Conservation (phyloP, 306 rosid species). For the Macrotyloma uniflorum region DNA sequence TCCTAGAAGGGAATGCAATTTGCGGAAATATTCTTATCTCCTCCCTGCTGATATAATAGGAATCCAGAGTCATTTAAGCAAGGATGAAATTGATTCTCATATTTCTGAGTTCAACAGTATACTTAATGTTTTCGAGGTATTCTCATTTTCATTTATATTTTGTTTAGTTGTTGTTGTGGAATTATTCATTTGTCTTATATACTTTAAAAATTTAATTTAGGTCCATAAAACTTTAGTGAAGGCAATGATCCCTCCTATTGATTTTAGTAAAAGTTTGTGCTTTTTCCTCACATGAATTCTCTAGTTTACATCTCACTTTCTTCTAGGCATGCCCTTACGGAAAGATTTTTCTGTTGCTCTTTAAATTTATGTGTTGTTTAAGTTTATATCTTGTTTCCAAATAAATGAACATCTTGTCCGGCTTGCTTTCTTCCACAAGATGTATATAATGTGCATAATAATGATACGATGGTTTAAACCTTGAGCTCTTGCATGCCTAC, state of each 20-base stretch:
- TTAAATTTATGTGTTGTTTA: not conserved
- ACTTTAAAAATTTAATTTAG: no score
- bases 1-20: slow-evolving; percentile 84
- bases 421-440: not conserved
- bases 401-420: not conserved
- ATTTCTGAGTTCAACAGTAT: slow-evolving; percentile 76
- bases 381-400: not conserved
- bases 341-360: not conserved
- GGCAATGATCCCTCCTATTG: no score
- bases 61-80: slow-evolving; percentile 58
- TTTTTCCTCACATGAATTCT: not conserved
- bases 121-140: slow-evolving; percentile 74
- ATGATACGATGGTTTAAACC: not conserved
- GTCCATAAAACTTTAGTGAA: no score
- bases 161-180: not conserved
- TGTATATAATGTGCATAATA: not conserved
- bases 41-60: slow-evolving; percentile 90
- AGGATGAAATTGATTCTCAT: slow-evolving; percentile 67
- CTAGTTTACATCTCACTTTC: not conserved
- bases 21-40: slow-evolving; percentile 86
- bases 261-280: no score
- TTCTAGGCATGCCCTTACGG: not conserved
- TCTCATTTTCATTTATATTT: slow-evolving; percentile 21
- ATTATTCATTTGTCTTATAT: no score
- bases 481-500: not conserved